Conservation (phyloP, 345 rosid genomes). For the Fremontodendron californicum region DNA sequence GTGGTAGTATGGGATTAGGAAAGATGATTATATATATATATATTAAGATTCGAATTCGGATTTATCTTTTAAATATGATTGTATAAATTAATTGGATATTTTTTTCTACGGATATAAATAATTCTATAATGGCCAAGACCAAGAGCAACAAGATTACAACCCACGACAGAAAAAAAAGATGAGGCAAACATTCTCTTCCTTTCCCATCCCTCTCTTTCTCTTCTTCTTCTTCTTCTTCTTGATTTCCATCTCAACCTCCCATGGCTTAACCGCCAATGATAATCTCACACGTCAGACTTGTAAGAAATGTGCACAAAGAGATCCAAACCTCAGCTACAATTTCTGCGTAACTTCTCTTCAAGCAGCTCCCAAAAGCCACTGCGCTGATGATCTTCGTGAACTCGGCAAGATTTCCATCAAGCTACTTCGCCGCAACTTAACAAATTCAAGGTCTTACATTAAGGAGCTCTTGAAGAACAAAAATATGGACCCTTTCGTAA, state of each 20-base stretch:
- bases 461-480: slow-evolving; percentile 32
- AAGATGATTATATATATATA: no score
- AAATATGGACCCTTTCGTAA: slow-evolving; percentile 25
- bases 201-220: slow-evolving; percentile 8
- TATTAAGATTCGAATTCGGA: no score
- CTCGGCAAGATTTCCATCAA: slow-evolving; percentile 51
- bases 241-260: neutral
- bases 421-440: slow-evolving; percentile 33
- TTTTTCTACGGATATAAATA: neutral
- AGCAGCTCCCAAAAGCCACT: slow-evolving; percentile 27
- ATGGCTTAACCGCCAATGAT: slow-evolving; percentile 11
- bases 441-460: slow-evolving; percentile 29
- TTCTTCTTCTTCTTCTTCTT: slow-evolving; percentile 10
- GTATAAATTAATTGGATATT: neutral
- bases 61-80: no score
- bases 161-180: slow-evolving; percentile 4
- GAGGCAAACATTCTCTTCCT: neutral
- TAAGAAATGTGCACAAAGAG: slow-evolving; percentile 31
- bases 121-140: neutral
- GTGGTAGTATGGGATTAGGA: no score
- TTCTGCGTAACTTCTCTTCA: slow-evolving; percentile 46
- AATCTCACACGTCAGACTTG: slow-evolving; percentile 40
- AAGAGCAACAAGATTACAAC: neutral
- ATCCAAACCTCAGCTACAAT: slow-evolving; percentile 39
- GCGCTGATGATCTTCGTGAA: slow-evolving; percentile 26